phyloP scores from a whole-genome alignment of 148 eudicot species.

The Salicornia ramosissima region DNA sequence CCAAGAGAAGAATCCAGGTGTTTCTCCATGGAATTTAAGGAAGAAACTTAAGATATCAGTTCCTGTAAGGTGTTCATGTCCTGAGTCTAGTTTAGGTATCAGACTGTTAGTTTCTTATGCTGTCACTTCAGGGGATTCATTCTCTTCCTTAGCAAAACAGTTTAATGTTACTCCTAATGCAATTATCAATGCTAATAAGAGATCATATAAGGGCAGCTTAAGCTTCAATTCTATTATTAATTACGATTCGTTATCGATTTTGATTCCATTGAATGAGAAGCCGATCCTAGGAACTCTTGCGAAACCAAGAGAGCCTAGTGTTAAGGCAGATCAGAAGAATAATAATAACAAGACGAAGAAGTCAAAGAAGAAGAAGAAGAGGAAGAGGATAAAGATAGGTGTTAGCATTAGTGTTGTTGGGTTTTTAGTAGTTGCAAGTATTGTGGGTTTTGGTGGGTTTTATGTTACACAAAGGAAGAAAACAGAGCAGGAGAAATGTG shows the following conservation, averaged over 20 bases:
- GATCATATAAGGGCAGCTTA: conserved; percentile 11
- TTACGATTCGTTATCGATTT: conserved; percentile 27
- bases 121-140: conserved; percentile 42
- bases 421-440: conserved; percentile 22
- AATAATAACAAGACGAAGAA: conserved; percentile 9
- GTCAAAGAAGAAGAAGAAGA: conserved; percentile 28
- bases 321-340: too few species aligned
- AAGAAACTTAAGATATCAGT: conserved; percentile 32
- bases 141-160: conserved; percentile 32
- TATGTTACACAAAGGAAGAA: conserved; percentile 29
- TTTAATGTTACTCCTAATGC: conserved; percentile 40
- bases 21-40: conserved; percentile 28
- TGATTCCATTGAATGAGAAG: conserved; percentile 45
- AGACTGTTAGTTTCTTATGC: conserved; percentile 49
- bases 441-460: conserved; percentile 36
- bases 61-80: conserved; percentile 64
- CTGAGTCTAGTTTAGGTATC: conserved; percentile 32
- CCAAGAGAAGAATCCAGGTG: conserved; percentile 34
- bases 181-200: conserved; percentile 32
- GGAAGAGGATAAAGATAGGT: conserved; percentile 32
- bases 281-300: conserved; percentile 34
- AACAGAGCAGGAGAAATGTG: conserved; percentile 16
- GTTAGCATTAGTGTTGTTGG: conserved; percentile 28
- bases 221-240: background rate
- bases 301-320: conserved; percentile 31